A percentile compares a stretch with the other conserved stretches of the same genome.
Evolutionary conservation across 2,329 filamentous ascomycete genomes (phyloP).

Genomic region (Pestalotiopsis sp.): DNA sequence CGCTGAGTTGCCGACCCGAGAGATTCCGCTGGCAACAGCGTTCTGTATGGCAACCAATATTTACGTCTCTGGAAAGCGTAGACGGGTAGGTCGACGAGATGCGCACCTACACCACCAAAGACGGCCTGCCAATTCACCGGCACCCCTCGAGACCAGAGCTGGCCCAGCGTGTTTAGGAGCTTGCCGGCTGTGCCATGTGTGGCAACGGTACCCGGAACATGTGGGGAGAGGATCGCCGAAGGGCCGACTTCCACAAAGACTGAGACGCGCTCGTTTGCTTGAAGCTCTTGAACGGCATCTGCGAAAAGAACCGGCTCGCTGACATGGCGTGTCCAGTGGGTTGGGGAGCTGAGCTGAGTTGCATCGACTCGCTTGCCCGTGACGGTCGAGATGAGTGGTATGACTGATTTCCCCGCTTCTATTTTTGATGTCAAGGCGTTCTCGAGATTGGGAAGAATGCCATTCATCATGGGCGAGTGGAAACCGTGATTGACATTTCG

Average conservation of each 20-base stretch:
- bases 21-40: slow-evolving; percentile 8
- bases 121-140: slow-evolving; percentile 9
- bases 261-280: slow-evolving; percentile 3
- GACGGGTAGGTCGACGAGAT: slow-evolving; percentile 9
- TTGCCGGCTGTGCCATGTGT: slow-evolving; percentile 9
- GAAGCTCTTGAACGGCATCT: slow-evolving; percentile 9
- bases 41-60: slow-evolving; percentile 6
- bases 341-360: not conserved
- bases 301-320: slow-evolving; percentile 12
- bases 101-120: not conserved
- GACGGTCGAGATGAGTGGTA: slow-evolving; percentile 8
- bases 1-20: not conserved
- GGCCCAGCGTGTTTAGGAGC: slow-evolving; percentile 9
- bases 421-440: not conserved
- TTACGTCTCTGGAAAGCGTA: slow-evolving; percentile 10
- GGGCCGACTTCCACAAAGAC: slow-evolving; percentile 12
- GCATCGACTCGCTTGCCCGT: slow-evolving; percentile 1
- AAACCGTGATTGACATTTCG: slow-evolving; percentile 11
- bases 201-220: slow-evolving; percentile 10
- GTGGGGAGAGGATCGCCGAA: slow-evolving; percentile 6
- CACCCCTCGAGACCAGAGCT: slow-evolving; percentile 2
- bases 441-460: slow-evolving; percentile 5
- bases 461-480: slow-evolving; percentile 11
- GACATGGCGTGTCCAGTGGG: slow-evolving; percentile 9
- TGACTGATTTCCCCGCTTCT: not conserved